Percentiles rank a stretch among this genome's conserved stretches.
Conservation (phyloP, 208 protist species). For the Acanthamoeba castellanii region DNA sequence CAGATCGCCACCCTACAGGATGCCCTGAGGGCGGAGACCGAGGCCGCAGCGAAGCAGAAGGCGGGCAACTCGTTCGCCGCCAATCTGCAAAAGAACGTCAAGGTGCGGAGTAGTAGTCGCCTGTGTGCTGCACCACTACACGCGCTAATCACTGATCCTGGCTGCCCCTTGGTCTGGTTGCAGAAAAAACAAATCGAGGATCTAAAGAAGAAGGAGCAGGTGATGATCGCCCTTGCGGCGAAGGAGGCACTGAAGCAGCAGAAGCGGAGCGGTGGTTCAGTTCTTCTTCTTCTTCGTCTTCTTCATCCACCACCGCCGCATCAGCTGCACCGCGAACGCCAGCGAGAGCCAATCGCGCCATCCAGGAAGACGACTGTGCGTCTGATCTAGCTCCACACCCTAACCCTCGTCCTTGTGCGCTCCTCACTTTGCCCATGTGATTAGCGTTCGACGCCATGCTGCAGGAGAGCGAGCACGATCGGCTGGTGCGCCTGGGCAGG, state of each 20-base stretch:
- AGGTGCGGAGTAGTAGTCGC: neutral
- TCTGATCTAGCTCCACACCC: neutral
- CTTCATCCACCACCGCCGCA: neutral
- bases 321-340: neutral
- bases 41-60: neutral
- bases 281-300: neutral
- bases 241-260: neutral
- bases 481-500: neutral
- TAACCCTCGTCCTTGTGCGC: neutral
- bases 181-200: conserved; percentile 68
- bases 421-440: neutral
- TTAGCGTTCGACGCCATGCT: conserved; percentile 49
- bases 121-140: neutral
- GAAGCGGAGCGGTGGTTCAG: neutral
- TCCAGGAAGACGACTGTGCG: conserved; percentile 30
- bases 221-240: conserved; percentile 12
- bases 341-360: neutral
- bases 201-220: conserved; percentile 8
- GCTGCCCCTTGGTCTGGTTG: neutral
- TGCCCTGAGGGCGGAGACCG: neutral
- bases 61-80: neutral
- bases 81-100: neutral
- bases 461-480: conserved; percentile 32
- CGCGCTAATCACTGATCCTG: neutral
- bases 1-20: conserved; percentile 25